Evolutionary conservation across 805 yeast genomes (phyloP).

Genomic region (Helenozyma baotianmanensis): DNA sequence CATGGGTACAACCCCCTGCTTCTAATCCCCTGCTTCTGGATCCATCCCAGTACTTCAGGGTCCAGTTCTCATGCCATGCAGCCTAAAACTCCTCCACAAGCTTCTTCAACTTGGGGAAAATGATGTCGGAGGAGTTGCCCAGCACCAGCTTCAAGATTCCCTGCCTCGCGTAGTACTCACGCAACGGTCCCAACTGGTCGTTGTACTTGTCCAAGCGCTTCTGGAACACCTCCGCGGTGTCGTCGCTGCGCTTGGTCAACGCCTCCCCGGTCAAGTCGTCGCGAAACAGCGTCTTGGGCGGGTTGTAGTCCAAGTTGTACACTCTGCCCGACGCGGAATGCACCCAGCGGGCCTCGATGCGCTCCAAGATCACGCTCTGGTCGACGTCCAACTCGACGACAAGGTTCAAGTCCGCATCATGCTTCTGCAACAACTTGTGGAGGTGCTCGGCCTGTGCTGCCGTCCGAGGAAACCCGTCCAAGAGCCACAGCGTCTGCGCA

Average conservation of each 20-base stretch:
- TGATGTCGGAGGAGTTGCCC: constrained; percentile 81
- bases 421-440: constrained; percentile 36
- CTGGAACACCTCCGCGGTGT: constrained; percentile 67
- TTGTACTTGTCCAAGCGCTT: constrained; percentile 63
- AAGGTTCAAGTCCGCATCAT: constrained; percentile 50
- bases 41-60: no score
- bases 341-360: constrained; percentile 83
- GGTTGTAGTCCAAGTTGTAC: constrained; percentile 81
- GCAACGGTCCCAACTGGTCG: constrained; percentile 56
- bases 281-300: constrained; percentile 74
- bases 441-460: constrained; percentile 62
- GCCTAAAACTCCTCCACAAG: constrained; percentile 27
- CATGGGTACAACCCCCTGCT: no score
- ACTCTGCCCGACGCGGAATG: constrained; percentile 83
- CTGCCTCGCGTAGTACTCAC: constrained; percentile 48
- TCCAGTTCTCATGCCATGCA: no score
- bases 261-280: constrained; percentile 93
- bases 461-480: constrained; percentile 94
- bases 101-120: constrained; percentile 63
- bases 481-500: constrained; percentile 53
- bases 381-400: constrained; percentile 90
- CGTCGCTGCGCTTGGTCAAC: constrained; percentile 75
- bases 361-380: constrained; percentile 69
- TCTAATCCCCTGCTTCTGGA: no score
- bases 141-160: constrained; percentile 49